phyloP scores from a whole-genome alignment of 176 grass and related monocot genomes.

The Carex kokanica region DNA sequence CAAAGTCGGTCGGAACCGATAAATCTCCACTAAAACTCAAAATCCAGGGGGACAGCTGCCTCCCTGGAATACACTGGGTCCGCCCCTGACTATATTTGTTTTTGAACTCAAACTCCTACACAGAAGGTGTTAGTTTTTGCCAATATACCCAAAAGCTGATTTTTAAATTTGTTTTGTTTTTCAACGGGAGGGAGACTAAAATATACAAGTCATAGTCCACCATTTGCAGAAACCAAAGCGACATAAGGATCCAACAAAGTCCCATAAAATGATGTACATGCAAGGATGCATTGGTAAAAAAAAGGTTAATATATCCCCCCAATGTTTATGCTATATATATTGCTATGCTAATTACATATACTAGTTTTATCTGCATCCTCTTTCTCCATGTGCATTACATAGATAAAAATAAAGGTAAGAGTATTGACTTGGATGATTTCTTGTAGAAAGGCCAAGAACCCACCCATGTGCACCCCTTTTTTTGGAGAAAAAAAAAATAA shows the following conservation, averaged over 20 bases:
- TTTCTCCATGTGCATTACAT: constrained; percentile 19
- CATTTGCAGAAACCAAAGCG: constrained; percentile 9
- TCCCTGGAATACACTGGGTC: too few relatives aligned
- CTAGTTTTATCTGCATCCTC: not conserved
- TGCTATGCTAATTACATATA: not conserved
- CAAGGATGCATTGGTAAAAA: constrained; percentile 9
- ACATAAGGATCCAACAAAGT: constrained; percentile 14
- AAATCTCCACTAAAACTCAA: too few relatives aligned
- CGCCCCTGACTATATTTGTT: too few relatives aligned
- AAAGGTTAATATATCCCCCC: not conserved
- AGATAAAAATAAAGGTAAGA: not conserved
- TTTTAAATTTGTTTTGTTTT: not conserved
- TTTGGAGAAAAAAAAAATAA: not conserved
- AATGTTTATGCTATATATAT: not conserved
- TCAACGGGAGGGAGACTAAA: not conserved
- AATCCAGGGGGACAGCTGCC: too few relatives aligned
- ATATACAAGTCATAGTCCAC: not conserved
- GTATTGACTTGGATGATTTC: constrained; percentile 20
- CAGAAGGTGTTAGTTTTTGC: too few relatives aligned
- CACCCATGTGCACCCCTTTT: constrained; percentile 6
- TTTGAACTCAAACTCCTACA: too few relatives aligned
- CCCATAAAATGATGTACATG: not conserved
- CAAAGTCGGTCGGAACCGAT: too few relatives aligned
- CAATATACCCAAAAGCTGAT: too few relatives aligned
- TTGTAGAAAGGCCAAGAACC: not conserved